Conservation (phyloP, 169 alveolate species). For the Cryptosporidium canis region DNA sequence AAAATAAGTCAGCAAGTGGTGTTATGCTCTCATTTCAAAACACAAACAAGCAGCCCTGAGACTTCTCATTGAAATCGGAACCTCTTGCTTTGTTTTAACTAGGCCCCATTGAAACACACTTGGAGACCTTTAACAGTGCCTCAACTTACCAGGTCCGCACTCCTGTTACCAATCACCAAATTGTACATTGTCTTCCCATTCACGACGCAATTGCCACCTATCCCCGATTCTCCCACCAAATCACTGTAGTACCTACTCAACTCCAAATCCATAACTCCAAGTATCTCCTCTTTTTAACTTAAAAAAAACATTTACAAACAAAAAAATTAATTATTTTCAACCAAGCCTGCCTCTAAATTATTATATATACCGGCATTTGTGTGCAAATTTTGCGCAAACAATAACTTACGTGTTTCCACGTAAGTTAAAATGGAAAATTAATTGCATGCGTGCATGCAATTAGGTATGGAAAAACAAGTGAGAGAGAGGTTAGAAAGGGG, state of each 20-base stretch:
- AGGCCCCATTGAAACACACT: background rate
- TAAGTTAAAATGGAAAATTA: background rate
- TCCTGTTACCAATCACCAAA: conserved; percentile 26
- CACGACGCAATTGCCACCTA: background rate
- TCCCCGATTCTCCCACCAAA: background rate
- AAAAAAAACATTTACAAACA: background rate
- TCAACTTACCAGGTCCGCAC: conserved; percentile 58
- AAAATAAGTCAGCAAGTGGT: background rate
- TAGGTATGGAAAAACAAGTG: background rate
- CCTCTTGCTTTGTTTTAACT: background rate
- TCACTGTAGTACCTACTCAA: background rate
- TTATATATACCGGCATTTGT: background rate
- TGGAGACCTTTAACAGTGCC: background rate
- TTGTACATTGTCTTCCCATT: background rate
- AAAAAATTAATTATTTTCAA: background rate
- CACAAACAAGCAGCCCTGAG: too few relatives aligned
- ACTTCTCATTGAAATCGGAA: background rate
- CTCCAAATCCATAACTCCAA: background rate
- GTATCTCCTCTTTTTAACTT: background rate
- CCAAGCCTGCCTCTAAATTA: background rate
- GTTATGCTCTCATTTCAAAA: background rate
- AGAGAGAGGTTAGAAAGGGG: background rate
- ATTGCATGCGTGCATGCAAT: background rate
- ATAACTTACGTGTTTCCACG: background rate
- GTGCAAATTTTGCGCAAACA: background rate